Conservation (phyloP, 495 filamentous ascomycete species). For the Evernia prunastri region DNA sequence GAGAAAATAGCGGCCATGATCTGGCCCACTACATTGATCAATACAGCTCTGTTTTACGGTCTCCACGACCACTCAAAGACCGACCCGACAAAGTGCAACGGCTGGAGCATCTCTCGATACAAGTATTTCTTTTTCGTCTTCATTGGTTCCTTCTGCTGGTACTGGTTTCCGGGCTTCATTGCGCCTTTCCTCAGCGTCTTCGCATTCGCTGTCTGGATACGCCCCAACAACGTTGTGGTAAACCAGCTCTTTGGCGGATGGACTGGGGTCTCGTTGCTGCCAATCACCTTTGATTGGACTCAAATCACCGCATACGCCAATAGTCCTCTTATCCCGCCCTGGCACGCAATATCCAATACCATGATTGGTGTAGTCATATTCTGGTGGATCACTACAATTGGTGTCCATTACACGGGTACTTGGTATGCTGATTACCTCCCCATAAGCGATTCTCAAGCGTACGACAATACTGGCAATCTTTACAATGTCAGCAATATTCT, state of each 20-base stretch:
- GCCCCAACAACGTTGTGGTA: conserved; percentile 42
- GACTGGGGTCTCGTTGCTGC: conserved; percentile 54
- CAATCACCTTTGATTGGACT: conserved; percentile 65
- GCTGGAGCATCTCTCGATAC: conserved; percentile 61
- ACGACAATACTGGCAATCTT: conserved; percentile 47
- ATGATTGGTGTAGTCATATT: conserved; percentile 50
- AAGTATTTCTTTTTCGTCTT: conserved; percentile 58
- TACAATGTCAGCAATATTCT: conserved; percentile 52
- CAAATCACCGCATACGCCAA: conserved; percentile 58
- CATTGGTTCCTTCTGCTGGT: conserved; percentile 52
- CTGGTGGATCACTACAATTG: conserved; percentile 47
- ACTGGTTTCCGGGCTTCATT: conserved; percentile 51
- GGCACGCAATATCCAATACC: conserved; percentile 57
- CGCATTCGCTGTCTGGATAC: conserved; percentile 46
- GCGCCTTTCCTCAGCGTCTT: conserved; percentile 44
- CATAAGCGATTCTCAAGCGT: conserved; percentile 49
- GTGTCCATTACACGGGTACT: conserved; percentile 45
- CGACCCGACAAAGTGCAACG: conserved; percentile 51
- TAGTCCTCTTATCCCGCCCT: conserved; percentile 62
- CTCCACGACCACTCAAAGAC: conserved; percentile 59
- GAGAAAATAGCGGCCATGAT: conserved; percentile 60
- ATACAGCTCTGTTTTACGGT: conserved; percentile 59
- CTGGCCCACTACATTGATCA: conserved; percentile 62
- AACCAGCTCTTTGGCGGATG: conserved; percentile 57
- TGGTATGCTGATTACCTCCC: conserved; percentile 50